phyloP scores from a whole-genome alignment of 257 asterid genomes.

The Asclepias syriaca region DNA sequence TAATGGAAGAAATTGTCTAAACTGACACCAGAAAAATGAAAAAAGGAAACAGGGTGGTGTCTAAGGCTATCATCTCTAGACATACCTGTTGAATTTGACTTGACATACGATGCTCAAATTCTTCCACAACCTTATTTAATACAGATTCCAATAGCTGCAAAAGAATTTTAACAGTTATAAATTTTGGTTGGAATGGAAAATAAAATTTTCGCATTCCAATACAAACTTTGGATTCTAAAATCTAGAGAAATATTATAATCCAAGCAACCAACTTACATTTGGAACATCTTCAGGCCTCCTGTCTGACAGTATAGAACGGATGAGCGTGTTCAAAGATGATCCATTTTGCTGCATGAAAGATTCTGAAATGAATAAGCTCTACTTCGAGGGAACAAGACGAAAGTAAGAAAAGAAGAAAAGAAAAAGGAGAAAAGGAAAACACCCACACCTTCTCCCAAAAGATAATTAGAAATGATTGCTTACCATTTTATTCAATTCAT shows the following conservation, averaged over 20 bases:
- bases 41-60: not conserved
- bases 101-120: conserved; percentile 74
- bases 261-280: conserved; percentile 40
- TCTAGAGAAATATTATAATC: not conserved
- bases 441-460: not conserved
- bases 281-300: conserved; percentile 96
- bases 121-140: conserved; percentile 73
- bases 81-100: conserved; percentile 60
- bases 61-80: not conserved
- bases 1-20: not conserved
- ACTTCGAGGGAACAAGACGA: conserved; percentile 4
- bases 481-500: conserved; percentile 53
- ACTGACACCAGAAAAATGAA: not conserved
- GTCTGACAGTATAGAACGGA: conserved; percentile 65
- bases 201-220: not conserved
- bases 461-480: conserved; percentile 15
- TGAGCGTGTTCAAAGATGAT: conserved; percentile 73
- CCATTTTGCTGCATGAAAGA: conserved; percentile 45
- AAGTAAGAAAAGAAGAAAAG: not conserved
- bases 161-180: conserved; percentile 11
- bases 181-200: not conserved
- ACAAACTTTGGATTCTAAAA: not conserved
- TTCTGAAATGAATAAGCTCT: not conserved
- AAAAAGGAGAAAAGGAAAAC: no score
- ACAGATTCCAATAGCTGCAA: conserved; percentile 89